These are phyloP conservation scores for Kodamaea arcana DNA, from an alignment of 1,139 yeast species.

Conservation along the genomic window DNA sequence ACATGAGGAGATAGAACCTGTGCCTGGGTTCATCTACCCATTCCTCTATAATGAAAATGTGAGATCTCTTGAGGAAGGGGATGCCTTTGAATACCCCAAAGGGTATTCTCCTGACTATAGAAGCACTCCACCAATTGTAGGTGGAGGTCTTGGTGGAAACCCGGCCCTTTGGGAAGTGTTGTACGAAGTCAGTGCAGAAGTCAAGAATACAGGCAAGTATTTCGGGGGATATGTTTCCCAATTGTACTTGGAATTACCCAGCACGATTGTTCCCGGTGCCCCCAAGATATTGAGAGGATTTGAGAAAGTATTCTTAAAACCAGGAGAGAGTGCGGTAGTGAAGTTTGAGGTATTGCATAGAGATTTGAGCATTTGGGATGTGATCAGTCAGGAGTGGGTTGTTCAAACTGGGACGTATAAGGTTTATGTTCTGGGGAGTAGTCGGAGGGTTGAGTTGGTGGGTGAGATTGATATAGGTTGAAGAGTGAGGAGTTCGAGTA, in stretches of 20 bases:
- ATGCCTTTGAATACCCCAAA: slow-evolving; percentile 46
- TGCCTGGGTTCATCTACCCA: slow-evolving; percentile 52
- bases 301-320: slow-evolving; percentile 50
- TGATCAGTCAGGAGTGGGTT: slow-evolving; percentile 56
- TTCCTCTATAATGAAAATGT: slow-evolving; percentile 46
- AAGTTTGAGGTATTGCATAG: slow-evolving; percentile 48
- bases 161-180: slow-evolving; percentile 43
- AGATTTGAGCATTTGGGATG: slow-evolving; percentile 61
- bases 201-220: slow-evolving; percentile 48
- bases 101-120: slow-evolving; percentile 44
- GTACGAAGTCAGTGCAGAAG: slow-evolving; percentile 45
- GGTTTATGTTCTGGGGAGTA: slow-evolving; percentile 50
- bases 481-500: too few species aligned
- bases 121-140: slow-evolving; percentile 42
- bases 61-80: slow-evolving; percentile 35
- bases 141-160: slow-evolving; percentile 57
- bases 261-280: slow-evolving; percentile 40
- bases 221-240: slow-evolving; percentile 56
- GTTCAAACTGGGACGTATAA: slow-evolving; percentile 56
- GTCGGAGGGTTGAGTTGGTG: slow-evolving; percentile 47
- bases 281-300: slow-evolving; percentile 55
- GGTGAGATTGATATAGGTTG: slow-evolving; percentile 43
- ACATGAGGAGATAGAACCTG: slow-evolving; percentile 47
- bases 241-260: slow-evolving; percentile 54
- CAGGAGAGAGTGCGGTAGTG: slow-evolving; percentile 37